Evolutionary conservation across 1,284 basidiomycete genomes (phyloP).

Genomic region (Flammula alnicola): DNA sequence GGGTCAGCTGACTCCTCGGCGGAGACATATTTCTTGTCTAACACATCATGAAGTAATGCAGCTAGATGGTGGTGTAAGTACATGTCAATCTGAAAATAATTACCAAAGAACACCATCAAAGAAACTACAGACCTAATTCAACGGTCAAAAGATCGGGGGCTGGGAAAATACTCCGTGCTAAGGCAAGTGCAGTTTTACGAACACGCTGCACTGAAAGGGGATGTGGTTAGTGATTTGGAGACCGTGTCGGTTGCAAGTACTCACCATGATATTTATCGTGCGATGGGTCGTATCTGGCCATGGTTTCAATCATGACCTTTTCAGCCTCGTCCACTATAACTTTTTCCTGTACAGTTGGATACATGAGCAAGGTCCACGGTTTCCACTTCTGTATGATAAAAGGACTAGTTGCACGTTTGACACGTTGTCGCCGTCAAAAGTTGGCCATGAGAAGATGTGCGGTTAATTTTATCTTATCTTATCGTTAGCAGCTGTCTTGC

Average conservation of each 20-base stretch:
- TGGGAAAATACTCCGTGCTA: constrained; percentile 56
- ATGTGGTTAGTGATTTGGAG: neutral
- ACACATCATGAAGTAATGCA: constrained; percentile 87
- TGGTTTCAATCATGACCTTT: constrained; percentile 72
- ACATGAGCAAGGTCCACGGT: constrained; percentile 30
- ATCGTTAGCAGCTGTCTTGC: too few species aligned
- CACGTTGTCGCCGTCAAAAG: too few species aligned
- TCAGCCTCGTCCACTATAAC: constrained; percentile 64
- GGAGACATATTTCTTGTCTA: constrained; percentile 84
- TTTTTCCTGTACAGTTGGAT: constrained; percentile 42
- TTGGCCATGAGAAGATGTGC: too few species aligned
- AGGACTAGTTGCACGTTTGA: too few species aligned
- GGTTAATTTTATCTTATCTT: too few species aligned
- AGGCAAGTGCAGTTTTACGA: constrained; percentile 70
- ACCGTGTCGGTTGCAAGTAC: constrained; percentile 21
- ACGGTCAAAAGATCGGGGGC: constrained; percentile 74
- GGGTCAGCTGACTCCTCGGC: constrained; percentile 61
- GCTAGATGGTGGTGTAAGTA: constrained; percentile 52
- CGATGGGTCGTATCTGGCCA: constrained; percentile 87
- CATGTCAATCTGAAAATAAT: too few species aligned
- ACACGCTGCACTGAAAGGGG: constrained; percentile 85
- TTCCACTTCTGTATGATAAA: neutral
- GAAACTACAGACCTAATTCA: constrained; percentile 58
- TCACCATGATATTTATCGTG: constrained; percentile 89
- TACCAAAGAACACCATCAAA: too few species aligned